These are phyloP conservation scores for Trichoderma semiorbis DNA, from an alignment of 2,329 filamentous ascomycete species.

Conservation along the genomic window DNA sequence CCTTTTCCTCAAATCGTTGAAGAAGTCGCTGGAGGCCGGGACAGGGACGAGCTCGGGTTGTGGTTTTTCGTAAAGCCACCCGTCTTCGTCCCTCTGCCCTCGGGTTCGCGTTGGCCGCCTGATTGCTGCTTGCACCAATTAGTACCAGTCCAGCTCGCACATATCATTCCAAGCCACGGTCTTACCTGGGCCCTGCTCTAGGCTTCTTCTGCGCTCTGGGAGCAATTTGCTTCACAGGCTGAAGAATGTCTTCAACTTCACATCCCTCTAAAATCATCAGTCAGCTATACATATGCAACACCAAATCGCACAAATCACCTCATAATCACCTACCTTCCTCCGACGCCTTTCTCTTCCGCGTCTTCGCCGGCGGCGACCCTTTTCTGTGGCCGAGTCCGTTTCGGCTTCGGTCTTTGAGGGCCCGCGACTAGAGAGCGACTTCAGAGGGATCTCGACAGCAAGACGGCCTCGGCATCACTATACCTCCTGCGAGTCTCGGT, in stretches of 20 bases:
- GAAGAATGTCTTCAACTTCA: not conserved
- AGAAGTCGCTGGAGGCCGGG: slow-evolving; percentile 17
- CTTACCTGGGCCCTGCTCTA: not conserved
- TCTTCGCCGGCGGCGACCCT: slow-evolving; percentile 23
- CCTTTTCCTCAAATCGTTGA: not conserved
- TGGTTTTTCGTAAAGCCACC: too few relatives aligned
- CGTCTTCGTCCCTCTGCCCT: too few relatives aligned
- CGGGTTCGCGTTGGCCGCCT: not conserved
- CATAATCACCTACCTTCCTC: slow-evolving; percentile 22
- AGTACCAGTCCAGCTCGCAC: not conserved
- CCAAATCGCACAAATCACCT: too few relatives aligned
- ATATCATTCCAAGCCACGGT: not conserved
- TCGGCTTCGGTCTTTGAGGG: too few relatives aligned
- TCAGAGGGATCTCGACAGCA: not conserved
- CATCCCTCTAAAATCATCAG: not conserved
- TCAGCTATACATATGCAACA: not conserved
- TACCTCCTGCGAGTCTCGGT: not conserved
- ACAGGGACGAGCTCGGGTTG: too few relatives aligned
- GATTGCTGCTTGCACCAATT: not conserved
- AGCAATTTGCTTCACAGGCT: not conserved
- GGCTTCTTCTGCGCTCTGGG: not conserved
- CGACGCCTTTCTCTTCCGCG: slow-evolving; percentile 27
- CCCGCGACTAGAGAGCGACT: not conserved
- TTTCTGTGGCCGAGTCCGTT: too few relatives aligned
- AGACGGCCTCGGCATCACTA: not conserved